These are phyloP conservation scores for Phytophthora capsici DNA, from an alignment of 352 stramenopile species.

Conservation along the genomic window DNA sequence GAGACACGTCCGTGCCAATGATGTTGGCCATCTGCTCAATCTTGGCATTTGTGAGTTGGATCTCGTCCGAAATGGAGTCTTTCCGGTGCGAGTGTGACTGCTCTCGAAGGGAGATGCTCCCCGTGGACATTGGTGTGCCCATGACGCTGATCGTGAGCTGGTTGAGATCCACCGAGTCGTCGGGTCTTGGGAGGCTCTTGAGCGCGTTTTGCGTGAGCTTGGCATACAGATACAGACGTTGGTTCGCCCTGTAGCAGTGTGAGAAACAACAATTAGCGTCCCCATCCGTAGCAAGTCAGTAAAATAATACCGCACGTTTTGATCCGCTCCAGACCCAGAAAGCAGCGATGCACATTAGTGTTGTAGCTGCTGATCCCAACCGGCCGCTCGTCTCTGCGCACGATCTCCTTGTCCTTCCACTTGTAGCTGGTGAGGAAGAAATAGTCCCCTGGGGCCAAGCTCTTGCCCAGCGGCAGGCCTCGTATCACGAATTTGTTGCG, in stretches of 20 bases:
- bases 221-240: slow-evolving; percentile 83
- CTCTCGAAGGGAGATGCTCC: slow-evolving; percentile 27
- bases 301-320: slow-evolving; percentile 53
- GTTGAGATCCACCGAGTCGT: slow-evolving; percentile 64
- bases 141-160: slow-evolving; percentile 75
- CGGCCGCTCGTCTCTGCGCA: slow-evolving; percentile 78
- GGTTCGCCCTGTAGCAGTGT: slow-evolving; percentile 45
- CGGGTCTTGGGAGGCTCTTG: slow-evolving; percentile 62
- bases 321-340: slow-evolving; percentile 82
- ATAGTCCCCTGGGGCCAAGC: slow-evolving; percentile 78
- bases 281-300: slow-evolving; percentile 2
- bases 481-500: slow-evolving; percentile 89
- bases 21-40: slow-evolving; percentile 89
- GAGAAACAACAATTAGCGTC: slow-evolving; percentile 9
- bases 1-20: slow-evolving; percentile 75
- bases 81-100: slow-evolving; percentile 39
- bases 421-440: slow-evolving; percentile 90
- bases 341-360: slow-evolving; percentile 82
- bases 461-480: slow-evolving; percentile 75
- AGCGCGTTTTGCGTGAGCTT: slow-evolving; percentile 83
- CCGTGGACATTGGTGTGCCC: slow-evolving; percentile 45
- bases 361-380: slow-evolving; percentile 87
- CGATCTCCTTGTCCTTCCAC: slow-evolving; percentile 89
- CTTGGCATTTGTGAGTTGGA: slow-evolving; percentile 71
- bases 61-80: slow-evolving; percentile 73